These are phyloP conservation scores for Penstemon newberryi DNA, from an alignment of 257 asterid species.

Conservation along the genomic window DNA sequence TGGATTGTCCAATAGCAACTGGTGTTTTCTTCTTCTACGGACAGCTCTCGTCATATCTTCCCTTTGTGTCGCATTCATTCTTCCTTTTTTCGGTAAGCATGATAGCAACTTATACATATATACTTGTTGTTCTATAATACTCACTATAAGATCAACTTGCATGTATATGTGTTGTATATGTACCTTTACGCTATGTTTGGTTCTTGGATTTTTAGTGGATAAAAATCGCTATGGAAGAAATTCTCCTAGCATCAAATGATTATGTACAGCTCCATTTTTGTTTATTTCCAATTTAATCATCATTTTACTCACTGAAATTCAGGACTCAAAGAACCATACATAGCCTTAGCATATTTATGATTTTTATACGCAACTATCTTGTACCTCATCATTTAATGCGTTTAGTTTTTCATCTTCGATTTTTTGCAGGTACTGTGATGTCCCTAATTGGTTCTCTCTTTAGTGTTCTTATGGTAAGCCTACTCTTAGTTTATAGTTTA, in stretches of 20 bases:
- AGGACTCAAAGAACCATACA: too few species aligned
- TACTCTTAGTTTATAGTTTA: not conserved
- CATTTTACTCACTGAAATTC: too few species aligned
- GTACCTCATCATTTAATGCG: not conserved
- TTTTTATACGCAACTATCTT: not conserved
- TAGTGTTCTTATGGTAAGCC: constrained; percentile 74
- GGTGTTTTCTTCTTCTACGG: constrained; percentile 68
- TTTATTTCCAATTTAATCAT: too few species aligned
- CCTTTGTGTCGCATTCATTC: constrained; percentile 61
- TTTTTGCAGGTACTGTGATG: constrained; percentile 75
- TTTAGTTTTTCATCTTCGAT: not conserved
- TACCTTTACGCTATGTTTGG: too few species aligned
- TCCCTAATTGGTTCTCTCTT: constrained; percentile 81
- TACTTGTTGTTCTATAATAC: not conserved
- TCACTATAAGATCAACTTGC: too few species aligned
- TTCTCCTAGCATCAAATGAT: not conserved
- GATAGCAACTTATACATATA: not conserved
- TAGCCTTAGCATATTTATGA: too few species aligned
- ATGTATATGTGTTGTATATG: too few species aligned
- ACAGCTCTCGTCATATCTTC: constrained; percentile 67
- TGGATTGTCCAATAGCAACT: constrained; percentile 39
- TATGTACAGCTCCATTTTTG: not conserved
- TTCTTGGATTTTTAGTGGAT: too few species aligned
- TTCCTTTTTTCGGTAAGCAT: constrained; percentile 76
- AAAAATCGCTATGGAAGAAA: not conserved